These are phyloP conservation scores for Pythium periplocum DNA, from an alignment of 352 stramenopile species.

Conservation along the genomic window DNA sequence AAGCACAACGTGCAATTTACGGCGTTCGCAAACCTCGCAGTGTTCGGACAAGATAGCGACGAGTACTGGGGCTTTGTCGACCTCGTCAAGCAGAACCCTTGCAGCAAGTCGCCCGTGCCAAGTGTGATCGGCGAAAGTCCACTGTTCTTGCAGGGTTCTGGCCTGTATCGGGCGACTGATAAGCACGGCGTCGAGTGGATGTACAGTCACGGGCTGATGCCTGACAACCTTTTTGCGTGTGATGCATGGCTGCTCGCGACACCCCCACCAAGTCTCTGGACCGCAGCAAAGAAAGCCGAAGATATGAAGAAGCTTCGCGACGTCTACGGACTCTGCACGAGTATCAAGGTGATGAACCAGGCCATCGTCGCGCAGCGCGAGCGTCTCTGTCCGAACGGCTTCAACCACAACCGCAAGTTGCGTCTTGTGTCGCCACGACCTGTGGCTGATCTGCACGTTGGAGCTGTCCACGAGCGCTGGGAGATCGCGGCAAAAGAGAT, in stretches of 20 bases:
- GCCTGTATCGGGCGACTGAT: conserved; percentile 39
- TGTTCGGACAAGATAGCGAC: conserved; percentile 19
- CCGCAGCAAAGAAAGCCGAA: conserved; percentile 36
- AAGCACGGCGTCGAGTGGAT: conserved; percentile 41
- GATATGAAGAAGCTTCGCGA: conserved; percentile 48
- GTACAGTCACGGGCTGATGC: conserved; percentile 61
- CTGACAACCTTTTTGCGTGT: conserved; percentile 67
- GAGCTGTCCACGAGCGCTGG: conserved; percentile 36
- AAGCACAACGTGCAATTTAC: conserved; percentile 72
- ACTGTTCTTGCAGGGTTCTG: conserved; percentile 38
- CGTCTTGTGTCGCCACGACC: conserved; percentile 43
- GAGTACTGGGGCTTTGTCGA: conserved; percentile 60
- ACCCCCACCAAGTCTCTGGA: conserved; percentile 57
- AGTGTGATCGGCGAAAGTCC: conserved; percentile 40
- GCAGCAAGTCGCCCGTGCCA: conserved; percentile 32
- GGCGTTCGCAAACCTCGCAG: conserved; percentile 67
- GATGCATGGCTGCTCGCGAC: conserved; percentile 68
- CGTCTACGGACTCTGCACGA: conserved; percentile 75
- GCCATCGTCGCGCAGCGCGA: conserved; percentile 60
- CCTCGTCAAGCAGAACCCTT: conserved; percentile 57
- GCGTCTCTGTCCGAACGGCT: conserved; percentile 48
- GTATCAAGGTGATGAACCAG: conserved; percentile 67
- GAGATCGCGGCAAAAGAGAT: conserved; percentile 28
- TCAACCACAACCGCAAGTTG: conserved; percentile 64
- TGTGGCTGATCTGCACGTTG: conserved; percentile 34